Percentiles rank a stretch among this genome's conserved stretches.
These are phyloP conservation scores for Phlebiopsis flavidoalba DNA, from an alignment of 768 basidiomycete genomes.

Conservation along the genomic window DNA sequence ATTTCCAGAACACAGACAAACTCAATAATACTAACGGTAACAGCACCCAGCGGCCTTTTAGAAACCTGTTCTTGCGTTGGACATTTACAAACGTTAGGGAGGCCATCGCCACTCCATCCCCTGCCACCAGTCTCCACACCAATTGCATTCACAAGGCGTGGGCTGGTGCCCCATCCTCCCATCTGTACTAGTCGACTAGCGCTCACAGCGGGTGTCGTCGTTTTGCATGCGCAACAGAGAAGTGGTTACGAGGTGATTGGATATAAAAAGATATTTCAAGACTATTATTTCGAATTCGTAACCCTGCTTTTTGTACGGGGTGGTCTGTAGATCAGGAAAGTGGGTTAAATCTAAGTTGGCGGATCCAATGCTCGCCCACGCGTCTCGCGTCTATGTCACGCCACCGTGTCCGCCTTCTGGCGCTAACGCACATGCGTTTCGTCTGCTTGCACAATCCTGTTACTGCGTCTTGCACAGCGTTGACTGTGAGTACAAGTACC, in stretches of 20 bases:
- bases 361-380: background rate
- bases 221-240: slow-evolving; percentile 12
- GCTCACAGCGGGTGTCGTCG: background rate
- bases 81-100: background rate
- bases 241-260: slow-evolving; percentile 13
- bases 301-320: too few relatives aligned
- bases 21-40: slow-evolving; percentile 7
- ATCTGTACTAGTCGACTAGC: slow-evolving; percentile 10
- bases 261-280: slow-evolving; percentile 8
- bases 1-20: background rate
- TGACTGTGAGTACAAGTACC: too few relatives aligned
- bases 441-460: too few relatives aligned
- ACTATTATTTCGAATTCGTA: background rate
- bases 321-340: background rate
- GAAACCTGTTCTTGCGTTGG: slow-evolving; percentile 12
- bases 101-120: background rate
- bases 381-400: slow-evolving; percentile 2
- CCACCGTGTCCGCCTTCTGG: background rate
- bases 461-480: too few relatives aligned
- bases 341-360: background rate
- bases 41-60: background rate
- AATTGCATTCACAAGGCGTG: slow-evolving; percentile 11
- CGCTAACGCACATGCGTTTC: background rate
- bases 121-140: background rate
- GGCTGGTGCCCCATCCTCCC: slow-evolving; percentile 4